Evolutionary conservation across 208 protist species (phyloP).

Genomic region (Leishmania lainsoni): DNA sequence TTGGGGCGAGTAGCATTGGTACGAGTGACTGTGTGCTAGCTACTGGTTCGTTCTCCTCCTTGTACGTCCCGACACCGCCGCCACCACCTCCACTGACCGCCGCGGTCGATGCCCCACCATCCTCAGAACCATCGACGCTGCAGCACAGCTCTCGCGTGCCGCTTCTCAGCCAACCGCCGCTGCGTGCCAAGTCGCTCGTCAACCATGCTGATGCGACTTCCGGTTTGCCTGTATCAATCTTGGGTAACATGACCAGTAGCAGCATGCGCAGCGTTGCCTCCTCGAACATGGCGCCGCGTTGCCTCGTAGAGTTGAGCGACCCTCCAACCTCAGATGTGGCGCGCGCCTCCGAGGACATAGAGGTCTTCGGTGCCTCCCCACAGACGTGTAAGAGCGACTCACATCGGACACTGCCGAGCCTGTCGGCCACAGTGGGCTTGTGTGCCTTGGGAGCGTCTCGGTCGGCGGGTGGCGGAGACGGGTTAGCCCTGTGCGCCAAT

Average conservation of each 20-base stretch:
- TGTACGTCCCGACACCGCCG: neutral
- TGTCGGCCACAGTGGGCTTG: conserved; percentile 9
- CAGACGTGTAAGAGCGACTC: conserved; percentile 22
- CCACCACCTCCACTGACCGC: neutral
- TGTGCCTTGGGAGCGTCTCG: neutral
- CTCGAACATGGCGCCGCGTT: conserved; percentile 5
- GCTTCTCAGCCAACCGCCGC: neutral
- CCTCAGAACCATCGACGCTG: neutral
- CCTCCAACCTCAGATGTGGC: conserved; percentile 2
- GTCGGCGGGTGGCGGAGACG: neutral
- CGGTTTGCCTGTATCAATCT: neutral
- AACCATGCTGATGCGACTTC: neutral
- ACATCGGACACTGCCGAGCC: conserved; percentile 15
- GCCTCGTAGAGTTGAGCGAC: conserved; percentile 12
- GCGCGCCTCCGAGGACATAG: neutral
- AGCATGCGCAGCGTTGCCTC: neutral
- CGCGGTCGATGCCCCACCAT: neutral
- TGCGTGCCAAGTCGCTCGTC: neutral
- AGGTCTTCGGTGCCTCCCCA: conserved; percentile 3
- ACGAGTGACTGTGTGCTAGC: neutral
- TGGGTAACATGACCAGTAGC: neutral
- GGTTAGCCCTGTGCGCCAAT: neutral
- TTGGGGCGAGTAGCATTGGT: neutral
- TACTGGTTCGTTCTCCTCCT: neutral
- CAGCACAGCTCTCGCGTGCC: neutral